Percentiles rank a stretch among this genome's conserved stretches.
These are phyloP conservation scores for Actinomortierella wolfii DNA, from an alignment of 371 early-diverging fungal species.

Conservation along the genomic window DNA sequence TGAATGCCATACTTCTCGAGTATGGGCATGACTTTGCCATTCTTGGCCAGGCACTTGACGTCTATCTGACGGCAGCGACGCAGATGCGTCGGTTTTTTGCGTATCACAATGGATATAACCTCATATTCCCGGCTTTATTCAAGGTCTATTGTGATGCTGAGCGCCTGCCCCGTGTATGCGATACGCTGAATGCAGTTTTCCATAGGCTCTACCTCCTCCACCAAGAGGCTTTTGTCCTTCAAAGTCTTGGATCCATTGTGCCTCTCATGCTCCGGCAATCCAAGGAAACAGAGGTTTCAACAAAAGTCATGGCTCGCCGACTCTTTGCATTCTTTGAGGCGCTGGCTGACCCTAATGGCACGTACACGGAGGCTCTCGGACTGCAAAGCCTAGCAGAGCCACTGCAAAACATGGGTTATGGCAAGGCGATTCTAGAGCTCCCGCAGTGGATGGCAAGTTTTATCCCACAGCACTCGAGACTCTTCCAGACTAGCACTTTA, in stretches of 20 bases:
- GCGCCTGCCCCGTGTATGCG: constrained; percentile 48
- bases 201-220: constrained; percentile 68
- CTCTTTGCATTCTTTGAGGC: constrained; percentile 33
- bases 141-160: constrained; percentile 64
- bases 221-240: constrained; percentile 71
- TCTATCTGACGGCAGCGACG: constrained; percentile 61
- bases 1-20: constrained; percentile 59
- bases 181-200: constrained; percentile 63
- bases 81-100: constrained; percentile 63
- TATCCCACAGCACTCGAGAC: constrained; percentile 32
- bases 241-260: constrained; percentile 66
- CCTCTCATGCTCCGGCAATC: constrained; percentile 57
- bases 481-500: constrained; percentile 29
- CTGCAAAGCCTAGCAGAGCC: constrained; percentile 26
- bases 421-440: constrained; percentile 26
- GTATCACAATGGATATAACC: constrained; percentile 62
- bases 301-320: constrained; percentile 12
- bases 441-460: constrained; percentile 28
- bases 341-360: constrained; percentile 27
- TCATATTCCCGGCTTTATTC: constrained; percentile 64
- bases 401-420: constrained; percentile 17
- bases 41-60: constrained; percentile 58
- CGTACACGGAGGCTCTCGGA: constrained; percentile 18
- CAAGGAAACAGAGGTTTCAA: constrained; percentile 2
- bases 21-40: constrained; percentile 61